These are phyloP conservation scores for Sclerospora graminicola DNA, from an alignment of 352 stramenopile species.

Conservation along the genomic window DNA sequence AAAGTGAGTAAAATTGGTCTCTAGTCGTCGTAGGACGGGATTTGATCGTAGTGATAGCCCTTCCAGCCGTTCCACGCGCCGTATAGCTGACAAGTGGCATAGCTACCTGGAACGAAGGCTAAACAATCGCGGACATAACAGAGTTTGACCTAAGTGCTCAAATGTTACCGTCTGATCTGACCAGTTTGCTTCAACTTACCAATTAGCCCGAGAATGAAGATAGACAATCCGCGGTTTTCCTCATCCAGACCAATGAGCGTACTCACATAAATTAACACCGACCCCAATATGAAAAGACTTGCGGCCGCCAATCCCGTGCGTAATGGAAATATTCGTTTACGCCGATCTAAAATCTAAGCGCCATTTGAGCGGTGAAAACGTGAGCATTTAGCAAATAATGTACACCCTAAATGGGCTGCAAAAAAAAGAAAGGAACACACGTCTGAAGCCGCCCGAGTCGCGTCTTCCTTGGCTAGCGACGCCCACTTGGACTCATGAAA, in stretches of 20 bases:
- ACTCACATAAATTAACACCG: conserved; percentile 65
- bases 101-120: conserved; percentile 81
- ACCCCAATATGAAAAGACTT: conserved; percentile 62
- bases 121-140: neutral
- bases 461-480: conserved; percentile 27
- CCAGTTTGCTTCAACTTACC: conserved; percentile 20
- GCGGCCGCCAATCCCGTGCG: conserved; percentile 63
- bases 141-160: neutral
- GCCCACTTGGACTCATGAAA: conserved; percentile 22
- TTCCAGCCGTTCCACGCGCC: conserved; percentile 77
- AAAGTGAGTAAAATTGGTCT: neutral
- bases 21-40: conserved; percentile 80
- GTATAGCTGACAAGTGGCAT: conserved; percentile 70
- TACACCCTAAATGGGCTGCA: neutral
- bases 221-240: conserved; percentile 60
- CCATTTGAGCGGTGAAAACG: neutral
- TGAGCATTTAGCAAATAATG: neutral
- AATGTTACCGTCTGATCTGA: no score
- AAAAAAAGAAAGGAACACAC: conserved; percentile 8
- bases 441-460: conserved; percentile 12
- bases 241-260: conserved; percentile 66
- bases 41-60: conserved; percentile 76
- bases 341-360: conserved; percentile 23
- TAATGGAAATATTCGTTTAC: conserved; percentile 52
- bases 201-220: conserved; percentile 72